Evolutionary conservation across 1,284 basidiomycete genomes (phyloP), one percentile per base, ranked within the genome.

Genomic region (Inonotus obliquus): DNA sequence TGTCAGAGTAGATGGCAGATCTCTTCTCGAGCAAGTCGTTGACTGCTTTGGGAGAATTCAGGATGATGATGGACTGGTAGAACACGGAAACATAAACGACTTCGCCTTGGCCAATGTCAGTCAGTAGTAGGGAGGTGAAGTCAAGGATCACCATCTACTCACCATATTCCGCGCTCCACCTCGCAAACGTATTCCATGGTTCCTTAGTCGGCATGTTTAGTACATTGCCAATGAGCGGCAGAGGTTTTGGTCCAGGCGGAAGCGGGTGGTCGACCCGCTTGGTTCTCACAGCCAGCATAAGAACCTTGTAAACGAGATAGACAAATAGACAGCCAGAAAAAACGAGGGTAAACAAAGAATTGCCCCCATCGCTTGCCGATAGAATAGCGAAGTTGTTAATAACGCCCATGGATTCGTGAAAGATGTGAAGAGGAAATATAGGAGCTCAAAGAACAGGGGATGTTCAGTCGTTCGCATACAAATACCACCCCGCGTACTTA

Each of bases 141-240:
- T 21, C 13, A 32, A 51, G 23, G 10, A 51, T 14, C 5, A 1
- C 6, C 7, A n/a, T n/a, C 11, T 2, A 23, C n/a, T 37, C 37
- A 64, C 66, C 66, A 54, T 66, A 67, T 23, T 60, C 57, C 47
- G 61, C 60, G 37, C 80, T 77, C 84, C 83, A 86, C 51, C 76
- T 70, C 21, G 79, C 74, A 66, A 84, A 85, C 0, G 79, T 81
- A 37, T 79, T 64, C 83, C 83, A 85, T 60, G 81, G 79, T 63
- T 75, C 70, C 60, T 78, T 75, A 19, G 72, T 73, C 32, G 82
- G 82, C 76, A 85, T 80, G 65, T 84, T 80, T 21, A 84, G 70
- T n/a, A 80, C 66, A 65, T 84, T 83, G 21, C 81, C 83, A 53
- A 84, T 68, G 11, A 84, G 62, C 5, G 82, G 82, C 32, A 80